A percentile compares a stretch with the other conserved stretches of the same genome.
Evolutionary conservation across 345 rosid species (phyloP).

Genomic region (Kandelia obovata): DNA sequence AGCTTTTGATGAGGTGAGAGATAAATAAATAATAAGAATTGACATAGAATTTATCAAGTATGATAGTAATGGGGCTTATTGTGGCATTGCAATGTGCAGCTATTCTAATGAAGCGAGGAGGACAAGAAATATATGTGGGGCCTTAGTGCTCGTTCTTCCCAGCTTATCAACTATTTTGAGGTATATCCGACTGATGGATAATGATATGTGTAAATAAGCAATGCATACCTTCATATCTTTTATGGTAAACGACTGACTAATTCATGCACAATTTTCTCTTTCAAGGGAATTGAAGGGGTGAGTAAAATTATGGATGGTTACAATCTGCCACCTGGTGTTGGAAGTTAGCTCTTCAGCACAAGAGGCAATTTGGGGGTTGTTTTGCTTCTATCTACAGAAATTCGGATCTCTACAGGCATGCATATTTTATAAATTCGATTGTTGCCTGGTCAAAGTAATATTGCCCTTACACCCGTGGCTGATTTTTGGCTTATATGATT

Average conservation of each 20-base stretch:
- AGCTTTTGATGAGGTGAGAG: slow-evolving; percentile 75
- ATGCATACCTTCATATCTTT: not conserved
- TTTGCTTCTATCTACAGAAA: slow-evolving; percentile 43
- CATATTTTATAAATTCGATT: not conserved
- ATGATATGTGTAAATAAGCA: not conserved
- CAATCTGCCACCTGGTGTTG: slow-evolving; percentile 61
- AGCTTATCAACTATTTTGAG: slow-evolving; percentile 65
- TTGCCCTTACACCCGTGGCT: too few relatives aligned
- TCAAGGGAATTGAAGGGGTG: slow-evolving; percentile 40
- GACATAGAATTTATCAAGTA: too few relatives aligned
- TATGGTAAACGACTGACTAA: not conserved
- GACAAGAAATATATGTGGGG: slow-evolving; percentile 74
- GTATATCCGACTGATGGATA: slow-evolving; percentile 27
- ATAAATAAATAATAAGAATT: not conserved
- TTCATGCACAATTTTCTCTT: not conserved
- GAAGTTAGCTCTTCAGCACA: slow-evolving; percentile 46
- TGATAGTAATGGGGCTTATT: not conserved
- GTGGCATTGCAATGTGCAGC: slow-evolving; percentile 33
- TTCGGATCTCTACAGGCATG: slow-evolving; percentile 42
- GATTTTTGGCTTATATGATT: not conserved
- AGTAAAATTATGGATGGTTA: slow-evolving; percentile 41
- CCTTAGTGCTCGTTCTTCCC: slow-evolving; percentile 65
- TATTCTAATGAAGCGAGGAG: slow-evolving; percentile 74
- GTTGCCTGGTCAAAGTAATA: not conserved
- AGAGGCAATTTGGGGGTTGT: slow-evolving; percentile 35